These are phyloP conservation scores for Amauroascus verrucosus DNA, from an alignment of 2,329 filamentous ascomycete species.

Conservation along the genomic window DNA sequence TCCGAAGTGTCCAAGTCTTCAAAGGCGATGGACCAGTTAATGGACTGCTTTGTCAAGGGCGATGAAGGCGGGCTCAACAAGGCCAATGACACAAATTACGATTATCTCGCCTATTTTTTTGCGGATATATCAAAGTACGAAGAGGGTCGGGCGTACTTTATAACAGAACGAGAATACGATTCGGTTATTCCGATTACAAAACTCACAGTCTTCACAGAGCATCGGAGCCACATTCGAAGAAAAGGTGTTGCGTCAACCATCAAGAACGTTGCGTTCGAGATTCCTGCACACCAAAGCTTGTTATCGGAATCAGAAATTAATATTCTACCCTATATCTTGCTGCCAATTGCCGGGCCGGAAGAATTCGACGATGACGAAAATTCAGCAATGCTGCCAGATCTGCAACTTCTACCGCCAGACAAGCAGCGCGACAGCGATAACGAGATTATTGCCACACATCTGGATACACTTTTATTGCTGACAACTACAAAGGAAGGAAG, in stretches of 20 bases:
- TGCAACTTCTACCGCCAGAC: slow-evolving; percentile 80
- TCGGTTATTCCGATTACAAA: slow-evolving; percentile 80
- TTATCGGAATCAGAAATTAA: slow-evolving; percentile 63
- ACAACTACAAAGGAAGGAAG: slow-evolving; percentile 68
- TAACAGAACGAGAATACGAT: slow-evolving; percentile 65
- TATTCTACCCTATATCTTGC: slow-evolving; percentile 74
- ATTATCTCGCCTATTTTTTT: slow-evolving; percentile 90
- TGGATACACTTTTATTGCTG: slow-evolving; percentile 78
- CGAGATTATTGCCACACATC: slow-evolving; percentile 70
- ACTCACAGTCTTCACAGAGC: slow-evolving; percentile 87
- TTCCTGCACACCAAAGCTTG: slow-evolving; percentile 60
- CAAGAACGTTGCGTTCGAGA: slow-evolving; percentile 84
- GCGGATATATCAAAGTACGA: slow-evolving; percentile 80
- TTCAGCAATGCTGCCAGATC: slow-evolving; percentile 74
- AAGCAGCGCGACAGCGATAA: slow-evolving; percentile 72
- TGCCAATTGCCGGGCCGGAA: slow-evolving; percentile 80
- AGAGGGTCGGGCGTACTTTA: slow-evolving; percentile 64
- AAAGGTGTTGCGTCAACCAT: slow-evolving; percentile 94
- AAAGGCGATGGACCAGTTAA: slow-evolving; percentile 73
- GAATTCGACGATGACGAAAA: slow-evolving; percentile 82
- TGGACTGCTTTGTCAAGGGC: slow-evolving; percentile 94
- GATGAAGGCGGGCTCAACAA: slow-evolving; percentile 74
- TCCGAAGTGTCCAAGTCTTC: slow-evolving; percentile 61
- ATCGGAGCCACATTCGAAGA: slow-evolving; percentile 68
- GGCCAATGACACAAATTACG: slow-evolving; percentile 50